A percentile compares a stretch with the other conserved stretches of the same genome.
phyloP scores from a whole-genome alignment of 2,329 filamentous ascomycete genomes.

The Claviceps maximensis region DNA sequence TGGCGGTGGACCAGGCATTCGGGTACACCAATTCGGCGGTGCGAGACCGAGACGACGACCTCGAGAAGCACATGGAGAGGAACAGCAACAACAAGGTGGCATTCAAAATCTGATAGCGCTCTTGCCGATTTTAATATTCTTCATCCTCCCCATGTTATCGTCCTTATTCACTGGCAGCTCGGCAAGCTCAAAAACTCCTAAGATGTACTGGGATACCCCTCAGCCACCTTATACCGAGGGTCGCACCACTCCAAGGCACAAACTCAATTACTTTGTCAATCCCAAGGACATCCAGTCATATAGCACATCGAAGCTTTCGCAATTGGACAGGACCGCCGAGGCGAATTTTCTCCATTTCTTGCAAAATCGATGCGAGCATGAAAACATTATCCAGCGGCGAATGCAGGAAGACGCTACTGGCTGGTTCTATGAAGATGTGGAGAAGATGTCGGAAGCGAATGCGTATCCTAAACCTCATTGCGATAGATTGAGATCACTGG shows the following conservation, averaged over 20 bases:
- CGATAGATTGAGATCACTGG: conserved; percentile 32
- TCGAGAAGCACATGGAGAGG: conserved; percentile 43
- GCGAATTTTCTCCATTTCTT: conserved; percentile 55
- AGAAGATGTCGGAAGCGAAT: conserved; percentile 61
- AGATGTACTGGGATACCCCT: conserved; percentile 63
- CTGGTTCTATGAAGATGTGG: conserved; percentile 73
- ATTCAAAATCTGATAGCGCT: conserved; percentile 57
- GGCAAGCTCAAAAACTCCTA: conserved; percentile 39
- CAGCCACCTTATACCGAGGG: conserved; percentile 59
- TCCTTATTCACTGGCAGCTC: conserved; percentile 54
- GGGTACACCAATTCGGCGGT: conserved; percentile 92
- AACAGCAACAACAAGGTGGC: conserved; percentile 36
- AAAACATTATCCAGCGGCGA: conserved; percentile 51
- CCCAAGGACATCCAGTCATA: conserved; percentile 63
- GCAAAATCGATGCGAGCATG: conserved; percentile 58
- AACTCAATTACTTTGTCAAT: conserved; percentile 76
- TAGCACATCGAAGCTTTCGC: conserved; percentile 52
- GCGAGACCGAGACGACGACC: conserved; percentile 63
- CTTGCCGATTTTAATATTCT: conserved; percentile 78
- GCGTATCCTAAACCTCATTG: conserved; percentile 39
- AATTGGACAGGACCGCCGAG: conserved; percentile 70
- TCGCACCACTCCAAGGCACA: conserved; percentile 56
- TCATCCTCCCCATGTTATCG: conserved; percentile 71
- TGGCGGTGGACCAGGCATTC: conserved; percentile 77
- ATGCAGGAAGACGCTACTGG: conserved; percentile 69